Evolutionary conservation across 192 early-diverging fungal genomes (phyloP), one percentile per base, ranked within the genome.

Genomic region (Gigaspora rosea): DNA sequence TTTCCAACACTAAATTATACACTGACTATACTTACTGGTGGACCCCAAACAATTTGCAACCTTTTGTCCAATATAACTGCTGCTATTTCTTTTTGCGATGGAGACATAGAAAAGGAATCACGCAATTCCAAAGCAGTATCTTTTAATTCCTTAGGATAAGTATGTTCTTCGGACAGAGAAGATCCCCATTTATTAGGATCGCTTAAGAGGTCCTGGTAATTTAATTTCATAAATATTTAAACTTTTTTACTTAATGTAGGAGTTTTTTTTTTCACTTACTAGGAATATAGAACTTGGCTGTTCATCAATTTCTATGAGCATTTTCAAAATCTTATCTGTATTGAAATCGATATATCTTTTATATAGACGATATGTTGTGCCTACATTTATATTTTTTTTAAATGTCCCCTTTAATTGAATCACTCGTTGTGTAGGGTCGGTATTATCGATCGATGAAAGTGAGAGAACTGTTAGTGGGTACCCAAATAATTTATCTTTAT

Each of bases 1-100:
- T 57, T 22, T n/a, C 4, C 4, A 47, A 50, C 8, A 63, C 47
- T 46, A 68, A 4, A 12, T 20, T 15, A 68, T 41, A n/a, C 32
- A 22, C 35, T 36, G 18, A 33, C 13, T 12, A 51, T 35, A 65
- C 78, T 68, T 84, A 86, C 85, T 1, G 85, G 85, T 56, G 85
- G 85, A 33, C 83, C 85, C 85, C 85, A 86, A 16, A 86, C 82
- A 57, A 86, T 79, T 57, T 86, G 83, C 32, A 86, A 46, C 0
- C 80, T 79, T n/a, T 78, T 78, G 9, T 48, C 76, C 20, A 86
- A 79, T 15, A 82, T 78, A 57, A 67, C 70, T 0, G 78, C 66
- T 27, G 83, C 82, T 1, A 83, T 82, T 13, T 82, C 75, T 32
- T 82, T 80, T 66, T 86, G 85, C 1, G 85, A 84, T 13, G 78